A percentile compares a stretch with the other conserved stretches of the same genome.
phyloP scores from a whole-genome alignment of 306 rosid genomes.

The Trifolium fragiferum region DNA sequence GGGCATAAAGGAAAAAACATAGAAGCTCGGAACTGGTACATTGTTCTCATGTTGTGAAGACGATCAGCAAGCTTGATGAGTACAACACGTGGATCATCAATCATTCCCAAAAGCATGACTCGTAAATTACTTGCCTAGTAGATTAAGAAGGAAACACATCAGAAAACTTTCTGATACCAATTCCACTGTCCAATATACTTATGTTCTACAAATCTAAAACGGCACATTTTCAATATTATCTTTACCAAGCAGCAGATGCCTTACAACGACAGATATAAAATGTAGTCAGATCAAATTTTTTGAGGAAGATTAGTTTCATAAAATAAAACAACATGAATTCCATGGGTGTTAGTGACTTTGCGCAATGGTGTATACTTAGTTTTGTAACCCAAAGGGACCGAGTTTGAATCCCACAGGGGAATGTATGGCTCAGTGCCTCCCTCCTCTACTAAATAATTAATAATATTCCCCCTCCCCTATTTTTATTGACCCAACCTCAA shows the following conservation, averaged over 20 bases:
- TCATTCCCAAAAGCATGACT: constrained; percentile 99
- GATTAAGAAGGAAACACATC: constrained; percentile 50
- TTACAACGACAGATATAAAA: constrained; percentile 12
- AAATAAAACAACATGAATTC: constrained; percentile 8
- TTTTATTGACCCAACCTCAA: constrained; percentile 28
- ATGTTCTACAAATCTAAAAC: constrained; percentile 36
- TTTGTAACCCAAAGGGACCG: not conserved
- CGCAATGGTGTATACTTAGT: not conserved
- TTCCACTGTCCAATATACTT: constrained; percentile 34
- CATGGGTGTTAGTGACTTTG: not conserved
- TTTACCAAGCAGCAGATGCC: constrained; percentile 28
- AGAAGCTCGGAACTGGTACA: constrained; percentile 61
- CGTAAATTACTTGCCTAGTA: constrained; percentile 85
- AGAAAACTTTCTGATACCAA: constrained; percentile 43
- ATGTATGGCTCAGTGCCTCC: constrained; percentile 3
- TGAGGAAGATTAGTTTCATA: constrained; percentile 22
- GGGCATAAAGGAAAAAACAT: constrained; percentile 9
- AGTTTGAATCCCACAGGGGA: not conserved
- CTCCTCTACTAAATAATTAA: not conserved
- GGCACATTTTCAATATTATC: constrained; percentile 30
- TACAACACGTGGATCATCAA: constrained; percentile 97
- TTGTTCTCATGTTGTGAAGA: constrained; percentile 99
- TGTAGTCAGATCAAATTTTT: constrained; percentile 18
- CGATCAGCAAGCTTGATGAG: constrained; percentile 99
- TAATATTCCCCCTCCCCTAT: not conserved